A percentile compares a stretch with the other conserved stretches of the same genome.
Evolutionary conservation across 208 protist species (phyloP).

Genomic region (Leishmania martiniquensis): DNA sequence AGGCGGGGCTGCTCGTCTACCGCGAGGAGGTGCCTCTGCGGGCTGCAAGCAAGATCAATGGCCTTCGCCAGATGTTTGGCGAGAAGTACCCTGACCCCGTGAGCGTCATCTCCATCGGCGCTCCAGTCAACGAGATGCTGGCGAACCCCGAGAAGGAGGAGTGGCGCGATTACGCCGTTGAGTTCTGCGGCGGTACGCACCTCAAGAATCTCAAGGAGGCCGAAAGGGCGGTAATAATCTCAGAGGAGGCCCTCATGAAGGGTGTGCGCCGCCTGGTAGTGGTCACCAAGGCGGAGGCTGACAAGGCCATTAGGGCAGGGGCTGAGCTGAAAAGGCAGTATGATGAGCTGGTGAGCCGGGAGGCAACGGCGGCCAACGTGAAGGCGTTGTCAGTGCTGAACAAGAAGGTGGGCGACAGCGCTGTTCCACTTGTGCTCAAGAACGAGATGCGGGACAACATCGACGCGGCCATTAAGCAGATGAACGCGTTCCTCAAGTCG

Average conservation of each 20-base stretch:
- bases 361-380: slow-evolving; percentile 56
- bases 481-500: slow-evolving; percentile 73
- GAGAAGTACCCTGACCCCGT: slow-evolving; percentile 99
- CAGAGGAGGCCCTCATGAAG: slow-evolving; percentile 95
- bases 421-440: slow-evolving; percentile 77
- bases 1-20: slow-evolving; percentile 81
- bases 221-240: slow-evolving; percentile 92
- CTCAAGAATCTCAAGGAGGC: slow-evolving; percentile 87
- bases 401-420: slow-evolving; percentile 89
- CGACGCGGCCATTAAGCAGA: slow-evolving; percentile 77
- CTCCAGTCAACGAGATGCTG: slow-evolving; percentile 89
- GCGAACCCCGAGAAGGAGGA: slow-evolving; percentile 86
- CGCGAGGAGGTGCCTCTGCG: slow-evolving; percentile 88
- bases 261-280: slow-evolving; percentile 90
- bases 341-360: slow-evolving; percentile 35
- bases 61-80: slow-evolving; percentile 96
- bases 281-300: slow-evolving; percentile 69
- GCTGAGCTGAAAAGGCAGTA: slow-evolving; percentile 61
- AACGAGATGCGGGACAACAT: slow-evolving; percentile 80
- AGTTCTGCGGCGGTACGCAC: slow-evolving; percentile 99
- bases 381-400: slow-evolving; percentile 92
- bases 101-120: slow-evolving; percentile 97
- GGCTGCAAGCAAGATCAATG: slow-evolving; percentile 71
- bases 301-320: slow-evolving; percentile 50
- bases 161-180: slow-evolving; percentile 92